Conservation (phyloP, 805 yeast species). For the Brettanomyces anomalus region DNA sequence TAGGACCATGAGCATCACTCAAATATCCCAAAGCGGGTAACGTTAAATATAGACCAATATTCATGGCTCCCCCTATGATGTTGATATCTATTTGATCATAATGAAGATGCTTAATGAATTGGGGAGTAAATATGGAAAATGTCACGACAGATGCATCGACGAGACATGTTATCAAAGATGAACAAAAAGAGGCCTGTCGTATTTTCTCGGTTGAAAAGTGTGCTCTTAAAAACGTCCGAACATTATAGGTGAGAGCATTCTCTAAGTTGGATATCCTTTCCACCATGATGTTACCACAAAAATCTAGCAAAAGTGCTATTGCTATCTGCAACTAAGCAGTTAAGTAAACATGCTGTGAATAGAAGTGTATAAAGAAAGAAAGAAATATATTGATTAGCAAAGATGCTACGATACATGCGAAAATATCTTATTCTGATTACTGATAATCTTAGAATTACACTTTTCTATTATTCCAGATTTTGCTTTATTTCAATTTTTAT, state of each 20-base stretch:
- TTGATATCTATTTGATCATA: slow-evolving; percentile 61
- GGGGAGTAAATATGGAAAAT: slow-evolving; percentile 71
- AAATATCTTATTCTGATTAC: too few species aligned
- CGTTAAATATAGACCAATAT: slow-evolving; percentile 76
- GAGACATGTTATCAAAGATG: slow-evolving; percentile 57
- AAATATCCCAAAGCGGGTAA: slow-evolving; percentile 75
- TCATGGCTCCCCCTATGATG: slow-evolving; percentile 62
- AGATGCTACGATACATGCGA: too few species aligned
- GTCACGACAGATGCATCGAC: slow-evolving; percentile 77
- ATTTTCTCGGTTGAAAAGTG: slow-evolving; percentile 35
- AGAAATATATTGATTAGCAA: too few species aligned
- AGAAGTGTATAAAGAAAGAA: neutral
- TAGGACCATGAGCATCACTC: slow-evolving; percentile 83
- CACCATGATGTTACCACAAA: slow-evolving; percentile 5
- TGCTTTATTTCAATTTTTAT: too few species aligned
- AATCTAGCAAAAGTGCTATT: neutral
- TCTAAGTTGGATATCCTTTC: slow-evolving; percentile 25
- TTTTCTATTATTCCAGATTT: too few species aligned
- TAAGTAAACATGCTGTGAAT: neutral
- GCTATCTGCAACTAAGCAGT: too few species aligned
- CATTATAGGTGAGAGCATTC: slow-evolving; percentile 31
- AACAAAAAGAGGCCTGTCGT: slow-evolving; percentile 41
- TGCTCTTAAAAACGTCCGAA: slow-evolving; percentile 33
- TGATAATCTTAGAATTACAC: too few species aligned
- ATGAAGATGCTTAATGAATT: slow-evolving; percentile 48